Evolutionary conservation across 495 filamentous ascomycete species (phyloP), one percentile per base, ranked within the genome.

Genomic region (Tetracladium marchalianum): DNA sequence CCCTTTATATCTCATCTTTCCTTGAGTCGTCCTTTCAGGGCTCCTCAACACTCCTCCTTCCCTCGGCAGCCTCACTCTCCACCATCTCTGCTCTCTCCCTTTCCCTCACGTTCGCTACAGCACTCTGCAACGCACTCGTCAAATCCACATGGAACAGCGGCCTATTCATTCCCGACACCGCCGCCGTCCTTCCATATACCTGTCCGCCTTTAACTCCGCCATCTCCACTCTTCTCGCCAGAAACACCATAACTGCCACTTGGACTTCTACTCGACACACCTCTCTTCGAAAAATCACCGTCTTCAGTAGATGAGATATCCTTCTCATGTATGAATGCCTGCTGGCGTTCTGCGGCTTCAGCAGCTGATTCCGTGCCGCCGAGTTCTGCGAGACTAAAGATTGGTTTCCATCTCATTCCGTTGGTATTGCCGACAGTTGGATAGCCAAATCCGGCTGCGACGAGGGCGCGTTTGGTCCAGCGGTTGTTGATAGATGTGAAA

Each of bases 101-200:
- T 33, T 65, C 67, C 68, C 83, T 71, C 7, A 80, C 78, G 54
- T 90, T 95, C 27, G 80, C 76, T 52, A 97, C 75, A 12, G 88
- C 90, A 62, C 86, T 90, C 63, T 94, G 84, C 56, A 97, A 59
- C 18, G 92, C 92, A 57, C 84, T 90, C 11, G 89, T 95, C 22
- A 98, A 62, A 60, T 98, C 92, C 46, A 93, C 78, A 56, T 98
- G 93, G 77, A 98, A 97, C 52, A 95, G 76, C 38, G 92, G 92
- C 55, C 87, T 65, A 65, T 92, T 89, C 47, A 95, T 69, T 36
- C 92, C 85, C 51, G 87, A 84, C 33, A 96, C 82, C 11, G 84
- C 69, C 1, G 84, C 86, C 31, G 78, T 63, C 12, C 46, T 15
- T 10, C 6, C 11, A 3, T 8, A 27, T 27, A 27, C 22, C 22